A percentile compares a stretch with the other conserved stretches of the same genome.
These are phyloP conservation scores for Rhodotorula toruloides DNA, from an alignment of 768 basidiomycete genomes.

Conservation along the genomic window DNA sequence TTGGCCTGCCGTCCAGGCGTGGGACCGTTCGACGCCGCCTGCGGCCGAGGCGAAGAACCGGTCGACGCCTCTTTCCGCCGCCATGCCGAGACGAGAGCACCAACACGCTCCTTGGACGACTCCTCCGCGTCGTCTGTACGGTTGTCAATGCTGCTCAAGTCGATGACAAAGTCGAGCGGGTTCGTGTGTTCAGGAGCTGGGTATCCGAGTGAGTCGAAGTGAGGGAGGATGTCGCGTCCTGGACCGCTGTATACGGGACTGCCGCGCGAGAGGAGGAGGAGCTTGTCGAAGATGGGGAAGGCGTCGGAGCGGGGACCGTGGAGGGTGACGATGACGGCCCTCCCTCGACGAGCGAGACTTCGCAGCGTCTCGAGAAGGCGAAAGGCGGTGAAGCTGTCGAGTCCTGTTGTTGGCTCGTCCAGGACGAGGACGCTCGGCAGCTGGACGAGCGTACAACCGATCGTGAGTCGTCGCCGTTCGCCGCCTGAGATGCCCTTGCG, in stretches of 20 bases:
- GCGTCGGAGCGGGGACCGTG: constrained; percentile 65
- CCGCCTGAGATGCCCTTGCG: constrained; percentile 53
- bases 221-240: constrained; percentile 43
- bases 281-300: constrained; percentile 51
- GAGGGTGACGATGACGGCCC: constrained; percentile 60
- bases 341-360: constrained; percentile 49
- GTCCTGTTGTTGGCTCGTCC: constrained; percentile 57
- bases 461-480: constrained; percentile 55
- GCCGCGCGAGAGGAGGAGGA: constrained; percentile 58
- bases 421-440: constrained; percentile 59
- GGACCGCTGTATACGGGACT: constrained; percentile 51
- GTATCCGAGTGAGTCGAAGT: constrained; percentile 49
- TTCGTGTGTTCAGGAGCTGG: constrained; percentile 47
- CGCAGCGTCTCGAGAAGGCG: constrained; percentile 50
- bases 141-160: constrained; percentile 51
- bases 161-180: constrained; percentile 52
- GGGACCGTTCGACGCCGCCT: background rate
- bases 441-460: constrained; percentile 60
- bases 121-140: constrained; percentile 49
- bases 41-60: background rate
- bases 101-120: constrained; percentile 46
- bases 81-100: constrained; percentile 48
- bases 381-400: constrained; percentile 44
- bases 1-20: too few species aligned
- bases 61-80: constrained; percentile 24